Base-by-base conservation (phyloP, 345 rosid species). In the Garcia nutans region DNA sequence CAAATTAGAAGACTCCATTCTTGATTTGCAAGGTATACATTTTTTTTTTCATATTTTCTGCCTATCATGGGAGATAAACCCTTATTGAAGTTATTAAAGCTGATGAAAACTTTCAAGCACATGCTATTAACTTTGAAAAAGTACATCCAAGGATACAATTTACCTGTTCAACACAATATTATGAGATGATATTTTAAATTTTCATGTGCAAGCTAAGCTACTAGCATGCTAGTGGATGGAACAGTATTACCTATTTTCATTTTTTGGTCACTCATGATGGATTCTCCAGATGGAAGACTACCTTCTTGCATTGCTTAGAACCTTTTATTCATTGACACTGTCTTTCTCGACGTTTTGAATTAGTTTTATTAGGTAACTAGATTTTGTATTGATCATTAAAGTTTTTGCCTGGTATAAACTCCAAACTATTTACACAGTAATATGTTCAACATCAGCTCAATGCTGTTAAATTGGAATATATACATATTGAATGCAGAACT, bases 11-110 rank as follows among this genome's bases (percentile, higher is more conserved):
- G 94, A 86, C 31, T 71, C 87, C 17, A 88, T 93, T 73, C 76
- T 87, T 54, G 89, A 90, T 28, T 77, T 87, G 83, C 93, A 88
- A 88, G 97, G 98, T 91, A 78, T 41, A 58, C 5, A 13, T 62
- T 37, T 57, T 10, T 42, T 28, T 54, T 24, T 60, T 72, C 49
- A 26, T 20, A 44, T 49, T 47, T 23, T 49, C 45, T 49, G 28
- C 65, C 23, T 22, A 2, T 11, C 22, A 13, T 74, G 28, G 31
- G 41, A 54, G 26, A 7, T 74, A 23, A 45, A 47, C 44, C 16
- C 49, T 56, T 68, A 54, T 16, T 33, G n/a, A 44, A 70, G 28
- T 56, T 45, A n/a, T 17, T 42, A 42, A 24, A 56, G 33, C 55
- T 57, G n/a, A 70, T 76, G 58, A 71, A 20, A 37, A 41, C 5